Percentiles rank a stretch among this genome's conserved stretches.
Conservation (phyloP, 345 rosid genomes). For the Ceriops tagal region DNA sequence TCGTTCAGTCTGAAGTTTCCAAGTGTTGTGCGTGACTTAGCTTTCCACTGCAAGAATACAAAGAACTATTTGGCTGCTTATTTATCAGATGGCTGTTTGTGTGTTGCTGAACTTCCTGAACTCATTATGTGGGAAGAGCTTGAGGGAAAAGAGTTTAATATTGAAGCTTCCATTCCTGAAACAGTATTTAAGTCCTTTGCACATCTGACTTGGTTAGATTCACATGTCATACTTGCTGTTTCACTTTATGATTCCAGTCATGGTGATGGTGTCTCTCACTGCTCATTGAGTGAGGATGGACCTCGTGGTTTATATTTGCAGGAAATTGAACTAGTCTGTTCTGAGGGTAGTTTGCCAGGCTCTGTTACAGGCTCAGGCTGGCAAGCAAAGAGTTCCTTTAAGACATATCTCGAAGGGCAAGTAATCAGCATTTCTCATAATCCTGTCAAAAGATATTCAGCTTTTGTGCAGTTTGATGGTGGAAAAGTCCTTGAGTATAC, state of each 20-base stretch:
- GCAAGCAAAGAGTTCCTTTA: constrained; percentile 49
- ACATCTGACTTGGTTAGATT: constrained; percentile 77
- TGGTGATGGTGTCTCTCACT: constrained; percentile 31
- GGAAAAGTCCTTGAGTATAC: constrained; percentile 59
- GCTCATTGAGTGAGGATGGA: constrained; percentile 34
- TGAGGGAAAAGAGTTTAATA: constrained; percentile 62
- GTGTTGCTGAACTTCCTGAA: constrained; percentile 73
- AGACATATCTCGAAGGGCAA: constrained; percentile 44
- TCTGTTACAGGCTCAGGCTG: constrained; percentile 69
- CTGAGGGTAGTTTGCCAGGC: constrained; percentile 61
- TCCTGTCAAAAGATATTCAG: constrained; percentile 57
- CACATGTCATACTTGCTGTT: constrained; percentile 64
- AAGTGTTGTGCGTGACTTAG: constrained; percentile 56
- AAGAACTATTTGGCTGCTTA: constrained; percentile 64
- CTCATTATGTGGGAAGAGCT: constrained; percentile 69
- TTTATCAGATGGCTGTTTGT: constrained; percentile 68
- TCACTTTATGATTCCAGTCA: constrained; percentile 54
- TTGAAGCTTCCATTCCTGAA: constrained; percentile 54
- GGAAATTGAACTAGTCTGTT: constrained; percentile 70
- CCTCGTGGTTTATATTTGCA: constrained; percentile 55
- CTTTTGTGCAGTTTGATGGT: constrained; percentile 79
- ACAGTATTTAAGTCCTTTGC: constrained; percentile 51
- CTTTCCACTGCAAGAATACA: constrained; percentile 53
- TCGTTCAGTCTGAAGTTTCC: constrained; percentile 70
- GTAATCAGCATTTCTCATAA: constrained; percentile 57